These are phyloP conservation scores for Pseudotulostoma volvatum DNA, from an alignment of 495 filamentous ascomycete species.

Conservation along the genomic window DNA sequence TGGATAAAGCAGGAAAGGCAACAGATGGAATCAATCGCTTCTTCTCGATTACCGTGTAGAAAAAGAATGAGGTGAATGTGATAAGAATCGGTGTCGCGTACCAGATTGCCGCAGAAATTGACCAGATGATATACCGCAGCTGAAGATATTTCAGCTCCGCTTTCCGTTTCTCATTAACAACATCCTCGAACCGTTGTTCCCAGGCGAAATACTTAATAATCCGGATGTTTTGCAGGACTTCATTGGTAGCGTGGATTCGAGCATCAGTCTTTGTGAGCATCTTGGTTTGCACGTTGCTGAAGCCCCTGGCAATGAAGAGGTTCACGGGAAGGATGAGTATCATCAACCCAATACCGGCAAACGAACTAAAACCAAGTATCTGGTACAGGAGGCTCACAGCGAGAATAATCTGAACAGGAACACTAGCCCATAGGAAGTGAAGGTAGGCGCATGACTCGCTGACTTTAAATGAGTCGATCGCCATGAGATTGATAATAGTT, in stretches of 20 bases:
- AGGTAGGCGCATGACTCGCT: constrained; percentile 83
- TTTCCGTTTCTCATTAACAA: constrained; percentile 74
- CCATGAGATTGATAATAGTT: constrained; percentile 97
- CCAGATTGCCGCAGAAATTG: constrained; percentile 82
- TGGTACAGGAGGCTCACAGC: constrained; percentile 64
- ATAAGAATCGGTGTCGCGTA: constrained; percentile 91
- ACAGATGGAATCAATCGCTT: constrained; percentile 83
- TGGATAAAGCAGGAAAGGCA: constrained; percentile 89
- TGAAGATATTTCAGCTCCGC: constrained; percentile 66
- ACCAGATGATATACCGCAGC: constrained; percentile 77
- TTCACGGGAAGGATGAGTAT: constrained; percentile 75
- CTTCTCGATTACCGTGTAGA: constrained; percentile 82
- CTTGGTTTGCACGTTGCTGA: constrained; percentile 67
- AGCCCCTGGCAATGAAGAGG: constrained; percentile 65
- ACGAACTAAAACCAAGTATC: constrained; percentile 81
- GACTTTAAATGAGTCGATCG: constrained; percentile 97
- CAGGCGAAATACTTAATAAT: constrained; percentile 99
- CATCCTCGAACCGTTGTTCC: constrained; percentile 79
- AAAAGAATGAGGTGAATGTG: constrained; percentile 85
- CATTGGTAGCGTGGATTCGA: constrained; percentile 90
- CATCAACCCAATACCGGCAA: constrained; percentile 92
- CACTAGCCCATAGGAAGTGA: constrained; percentile 75
- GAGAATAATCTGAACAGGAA: constrained; percentile 68
- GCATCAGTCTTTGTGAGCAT: constrained; percentile 94
- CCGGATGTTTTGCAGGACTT: constrained; percentile 91